Base-by-base conservation (phyloP, 2,329 filamentous ascomycete genomes). In the Coleophoma crateriformis region DNA sequence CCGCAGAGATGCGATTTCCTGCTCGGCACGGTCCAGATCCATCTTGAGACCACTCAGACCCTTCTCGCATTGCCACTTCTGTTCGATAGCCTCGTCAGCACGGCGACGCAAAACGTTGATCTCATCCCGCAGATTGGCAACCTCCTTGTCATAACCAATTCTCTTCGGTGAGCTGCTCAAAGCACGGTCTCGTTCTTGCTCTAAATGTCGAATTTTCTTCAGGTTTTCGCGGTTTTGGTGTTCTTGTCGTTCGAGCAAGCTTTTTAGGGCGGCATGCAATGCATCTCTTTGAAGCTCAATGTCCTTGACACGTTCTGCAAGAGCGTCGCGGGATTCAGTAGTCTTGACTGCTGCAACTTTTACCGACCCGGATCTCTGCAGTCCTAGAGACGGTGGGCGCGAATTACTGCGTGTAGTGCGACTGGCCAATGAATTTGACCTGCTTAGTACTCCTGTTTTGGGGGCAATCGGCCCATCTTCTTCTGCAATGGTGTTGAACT, bases 21-120 rank as follows among this genome's bases (percentile, higher is more conserved):
- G 88, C 67, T 96, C 90, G 22, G 94, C 91, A 54, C 91, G 88
- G 68, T 97, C 94, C 39, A 99, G 81, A 64, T 97, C 92, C 87
- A 96, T 96, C 72, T 96, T 95, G 50, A 97, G 72, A 49, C 91
- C 90, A 47, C 82, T 79, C 2, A 97, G 74, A 15, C 90, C 90
- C 70, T 95, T 95, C 69, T 96, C 92, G 54, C 91, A 92, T 64
- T 95, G 87, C 85, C 89, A 97, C 69, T 97, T 97, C 62, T 95
- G 88, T 63, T 96, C 90, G 13, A 97, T 78, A 14, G 92, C 92
- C 56, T 97, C 92, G 61, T 99, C 92, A 32, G 92, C 92, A 48
- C 94, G 84, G 54, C 85, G 85, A 40, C 94, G 84, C 50, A 99
- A 77, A 14, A 86, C 79, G 46, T 87, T 88, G 54, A 99, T 87